Evolutionary conservation across 164 flowering plant species (phyloP).

Genomic region (Vitis amurensis): DNA sequence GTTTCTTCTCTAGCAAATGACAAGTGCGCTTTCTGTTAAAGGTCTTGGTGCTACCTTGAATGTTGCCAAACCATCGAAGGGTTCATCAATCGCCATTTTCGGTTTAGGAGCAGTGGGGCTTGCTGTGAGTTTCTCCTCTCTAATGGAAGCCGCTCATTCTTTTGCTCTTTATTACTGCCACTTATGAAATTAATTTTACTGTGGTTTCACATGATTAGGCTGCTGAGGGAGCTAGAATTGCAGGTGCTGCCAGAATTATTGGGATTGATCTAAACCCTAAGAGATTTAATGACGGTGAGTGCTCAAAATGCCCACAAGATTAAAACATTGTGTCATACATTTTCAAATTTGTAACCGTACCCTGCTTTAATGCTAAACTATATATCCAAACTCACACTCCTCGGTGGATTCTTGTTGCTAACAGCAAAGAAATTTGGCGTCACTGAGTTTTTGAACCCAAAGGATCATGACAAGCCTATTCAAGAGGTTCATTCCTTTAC

Average conservation of each 20-base stretch:
- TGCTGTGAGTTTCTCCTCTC: conserved; percentile 40
- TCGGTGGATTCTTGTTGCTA: neutral
- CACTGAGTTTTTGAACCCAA: conserved; percentile 50
- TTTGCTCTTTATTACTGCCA: no score
- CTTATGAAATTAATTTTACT: no score
- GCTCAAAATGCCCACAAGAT: neutral
- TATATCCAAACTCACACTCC: neutral
- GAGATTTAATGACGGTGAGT: conserved; percentile 28
- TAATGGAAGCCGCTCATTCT: no score
- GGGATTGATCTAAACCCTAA: conserved; percentile 33
- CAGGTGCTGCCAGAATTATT: conserved; percentile 41
- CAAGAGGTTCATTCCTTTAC: conserved; percentile 35
- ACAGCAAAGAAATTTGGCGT: conserved; percentile 53
- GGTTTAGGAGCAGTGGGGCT: conserved; percentile 76
- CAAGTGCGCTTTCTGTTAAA: neutral
- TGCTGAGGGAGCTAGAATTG: conserved; percentile 41
- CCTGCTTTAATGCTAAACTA: neutral
- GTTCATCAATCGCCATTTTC: conserved; percentile 56
- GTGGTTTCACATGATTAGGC: conserved; percentile 21
- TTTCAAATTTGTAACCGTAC: no score
- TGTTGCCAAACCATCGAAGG: conserved; percentile 58
- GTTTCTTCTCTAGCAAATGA: no score
- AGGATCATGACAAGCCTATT: conserved; percentile 40
- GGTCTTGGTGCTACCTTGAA: conserved; percentile 72
- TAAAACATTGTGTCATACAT: no score